Evolutionary conservation across 352 stramenopile species (phyloP), one percentile per base, ranked within the genome.

Genomic region (Phytopythium vexans): DNA sequence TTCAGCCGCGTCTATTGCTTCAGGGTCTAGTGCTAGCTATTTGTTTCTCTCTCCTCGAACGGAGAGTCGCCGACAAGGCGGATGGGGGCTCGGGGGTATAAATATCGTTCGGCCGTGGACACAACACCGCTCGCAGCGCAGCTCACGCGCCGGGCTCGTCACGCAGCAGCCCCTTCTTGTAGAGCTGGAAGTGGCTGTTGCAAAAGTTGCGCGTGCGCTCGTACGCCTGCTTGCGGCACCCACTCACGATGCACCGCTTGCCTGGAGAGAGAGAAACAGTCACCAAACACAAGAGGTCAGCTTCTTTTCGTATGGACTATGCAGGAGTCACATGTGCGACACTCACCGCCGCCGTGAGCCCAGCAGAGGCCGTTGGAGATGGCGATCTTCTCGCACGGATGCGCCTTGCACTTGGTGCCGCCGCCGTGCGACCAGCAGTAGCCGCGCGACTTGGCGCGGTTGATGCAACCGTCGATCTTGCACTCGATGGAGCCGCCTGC

Each of bases 371-470:
- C 77, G 53, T 89, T 89, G 0, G 79, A 90, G 56, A 90, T 88
- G 46, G 82, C 79, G 46, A 90, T 89, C 62, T 89, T 92, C 47
- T 78, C 71, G 52, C 85, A 95, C 16, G 63, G 59, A n/a, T 68
- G 57, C 2, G 57, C 55, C 53, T 86, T 87, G 67, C 85, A 95
- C 52, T 89, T 89, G 51, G 77, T 89, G n/a, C 85, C 85, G 1
- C 85, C 85, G 40, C 85, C 85, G 57, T 95, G 85, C 0, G 79
- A 91, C 85, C 83, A 93, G 59, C 85, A 95, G 43, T 88, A 86
- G 12, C 85, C 85, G n/a, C 80, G 67, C 33, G 82, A 90, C 62
- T 93, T 92, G 61, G 82, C 83, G n/a, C 83, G 82, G 48, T 93
- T 93, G 36, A 78, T 69, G 53, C 85, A 95, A 16, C 65, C 70